Percentiles rank a stretch among this genome's conserved stretches.
These are phyloP conservation scores for Paracorniculantispora psalliotae DNA, from an alignment of 2,329 filamentous ascomycete genomes.

Conservation along the genomic window DNA sequence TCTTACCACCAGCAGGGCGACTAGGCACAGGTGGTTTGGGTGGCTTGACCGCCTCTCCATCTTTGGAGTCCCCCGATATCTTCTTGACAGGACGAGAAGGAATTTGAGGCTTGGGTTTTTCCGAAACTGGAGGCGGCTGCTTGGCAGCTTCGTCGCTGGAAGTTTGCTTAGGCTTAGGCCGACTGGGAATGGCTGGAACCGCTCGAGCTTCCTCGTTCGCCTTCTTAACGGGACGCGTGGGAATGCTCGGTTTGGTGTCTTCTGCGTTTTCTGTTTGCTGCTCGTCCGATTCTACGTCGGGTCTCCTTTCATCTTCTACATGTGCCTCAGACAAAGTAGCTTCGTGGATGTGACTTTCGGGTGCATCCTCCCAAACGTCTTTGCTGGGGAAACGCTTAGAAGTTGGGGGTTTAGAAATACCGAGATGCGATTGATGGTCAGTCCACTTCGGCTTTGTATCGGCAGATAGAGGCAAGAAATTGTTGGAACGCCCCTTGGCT, in stretches of 20 bases:
- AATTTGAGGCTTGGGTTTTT: slow-evolving; percentile 54
- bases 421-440: slow-evolving; percentile 44
- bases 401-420: slow-evolving; percentile 47
- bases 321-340: slow-evolving; percentile 57
- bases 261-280: slow-evolving; percentile 20
- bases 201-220: slow-evolving; percentile 32
- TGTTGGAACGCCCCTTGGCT: slow-evolving; percentile 24
- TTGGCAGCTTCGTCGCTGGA: slow-evolving; percentile 32
- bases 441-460: slow-evolving; percentile 39
- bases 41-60: slow-evolving; percentile 39
- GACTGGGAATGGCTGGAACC: slow-evolving; percentile 41
- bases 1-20: slow-evolving; percentile 75
- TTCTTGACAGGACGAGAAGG: slow-evolving; percentile 59
- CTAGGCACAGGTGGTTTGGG: slow-evolving; percentile 76
- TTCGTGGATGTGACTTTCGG: slow-evolving; percentile 74
- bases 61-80: slow-evolving; percentile 34
- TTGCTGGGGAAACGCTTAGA: slow-evolving; percentile 79
- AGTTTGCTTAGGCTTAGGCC: slow-evolving; percentile 47
- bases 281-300: neutral
- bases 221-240: slow-evolving; percentile 34
- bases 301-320: slow-evolving; percentile 20
- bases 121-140: slow-evolving; percentile 40
- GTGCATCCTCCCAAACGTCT: slow-evolving; percentile 92
- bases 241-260: slow-evolving; percentile 25
- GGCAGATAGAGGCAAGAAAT: slow-evolving; percentile 22